Conservation (phyloP, 495 filamentous ascomycete species). For the Podospora comata region DNA sequence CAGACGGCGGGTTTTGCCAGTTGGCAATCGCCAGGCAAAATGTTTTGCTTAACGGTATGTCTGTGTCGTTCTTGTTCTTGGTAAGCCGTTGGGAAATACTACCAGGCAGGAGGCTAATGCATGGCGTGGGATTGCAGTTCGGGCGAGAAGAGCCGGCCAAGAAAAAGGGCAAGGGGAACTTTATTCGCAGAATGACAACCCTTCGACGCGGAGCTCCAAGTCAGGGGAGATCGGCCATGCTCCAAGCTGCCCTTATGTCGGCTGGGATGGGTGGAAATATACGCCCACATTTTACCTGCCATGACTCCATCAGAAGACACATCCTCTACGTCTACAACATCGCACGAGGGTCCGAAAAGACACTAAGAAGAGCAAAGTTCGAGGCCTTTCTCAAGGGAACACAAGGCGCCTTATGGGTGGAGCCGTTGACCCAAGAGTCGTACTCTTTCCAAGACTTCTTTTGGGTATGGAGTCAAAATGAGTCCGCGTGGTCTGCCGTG, state of each 20-base stretch:
- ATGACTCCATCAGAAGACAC: slow-evolving; percentile 37
- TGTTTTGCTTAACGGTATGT: slow-evolving; percentile 26
- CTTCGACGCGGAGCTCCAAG: slow-evolving; percentile 26
- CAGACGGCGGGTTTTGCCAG: slow-evolving; percentile 14
- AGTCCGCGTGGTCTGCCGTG: slow-evolving; percentile 36
- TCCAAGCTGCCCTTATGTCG: slow-evolving; percentile 22
- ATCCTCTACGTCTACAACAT: slow-evolving; percentile 36
- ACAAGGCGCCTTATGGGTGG: slow-evolving; percentile 35
- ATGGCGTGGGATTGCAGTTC: slow-evolving; percentile 15
- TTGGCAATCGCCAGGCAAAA: slow-evolving; percentile 13
- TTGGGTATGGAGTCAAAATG: slow-evolving; percentile 36
- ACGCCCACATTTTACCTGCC: slow-evolving; percentile 13
- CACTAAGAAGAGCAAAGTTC: slow-evolving; percentile 36
- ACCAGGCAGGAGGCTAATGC: background rate
- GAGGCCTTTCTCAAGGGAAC: slow-evolving; percentile 35
- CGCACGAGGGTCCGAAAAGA: slow-evolving; percentile 25
- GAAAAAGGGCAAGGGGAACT: slow-evolving; percentile 24
- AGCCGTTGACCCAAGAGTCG: slow-evolving; percentile 27
- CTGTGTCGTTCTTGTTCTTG: background rate
- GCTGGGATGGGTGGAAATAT: slow-evolving; percentile 23
- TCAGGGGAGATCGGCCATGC: slow-evolving; percentile 23
- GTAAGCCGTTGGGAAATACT: background rate
- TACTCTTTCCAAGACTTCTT: slow-evolving; percentile 46
- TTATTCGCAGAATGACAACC: slow-evolving; percentile 34
- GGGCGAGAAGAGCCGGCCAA: slow-evolving; percentile 20